A percentile compares a stretch with the other conserved stretches of the same genome.
Evolutionary conservation across 345 rosid species (phyloP).

Genomic region (Cardamine occulta): DNA sequence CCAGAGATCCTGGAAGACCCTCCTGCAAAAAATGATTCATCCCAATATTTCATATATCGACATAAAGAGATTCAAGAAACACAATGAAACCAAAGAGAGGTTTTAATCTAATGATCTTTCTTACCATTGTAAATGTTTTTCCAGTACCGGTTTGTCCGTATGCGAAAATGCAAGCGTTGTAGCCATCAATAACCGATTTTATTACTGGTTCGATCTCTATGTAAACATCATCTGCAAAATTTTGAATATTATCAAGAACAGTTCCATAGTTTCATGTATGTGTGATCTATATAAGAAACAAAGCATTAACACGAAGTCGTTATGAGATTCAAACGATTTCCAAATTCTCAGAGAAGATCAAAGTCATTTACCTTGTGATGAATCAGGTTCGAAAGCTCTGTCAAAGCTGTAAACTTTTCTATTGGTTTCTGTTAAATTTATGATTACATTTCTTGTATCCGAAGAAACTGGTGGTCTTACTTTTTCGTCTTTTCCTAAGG

Average conservation of each 20-base stretch:
- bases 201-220: constrained; percentile 80
- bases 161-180: constrained; percentile 83
- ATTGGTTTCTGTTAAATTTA: constrained; percentile 51
- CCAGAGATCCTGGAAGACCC: constrained; percentile 65
- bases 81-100: neutral
- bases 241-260: constrained; percentile 27
- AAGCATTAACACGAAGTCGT: neutral
- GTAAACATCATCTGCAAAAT: constrained; percentile 66
- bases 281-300: neutral
- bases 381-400: constrained; percentile 63
- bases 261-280: neutral
- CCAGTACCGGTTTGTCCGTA: constrained; percentile 91
- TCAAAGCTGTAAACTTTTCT: constrained; percentile 64
- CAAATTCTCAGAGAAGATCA: neutral
- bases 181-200: constrained; percentile 79
- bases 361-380: constrained; percentile 65
- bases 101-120: neutral
- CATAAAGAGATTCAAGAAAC: neutral
- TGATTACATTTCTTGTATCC: constrained; percentile 54
- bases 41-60: neutral
- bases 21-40: constrained; percentile 50
- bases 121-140: constrained; percentile 84
- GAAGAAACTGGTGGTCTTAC: constrained; percentile 50
- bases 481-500: constrained; percentile 36
- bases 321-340: too few species aligned